Evolutionary conservation across 2,329 filamentous ascomycete genomes (phyloP), one percentile per base, ranked within the genome.

Genomic region (Monosporascus cannonballus): DNA sequence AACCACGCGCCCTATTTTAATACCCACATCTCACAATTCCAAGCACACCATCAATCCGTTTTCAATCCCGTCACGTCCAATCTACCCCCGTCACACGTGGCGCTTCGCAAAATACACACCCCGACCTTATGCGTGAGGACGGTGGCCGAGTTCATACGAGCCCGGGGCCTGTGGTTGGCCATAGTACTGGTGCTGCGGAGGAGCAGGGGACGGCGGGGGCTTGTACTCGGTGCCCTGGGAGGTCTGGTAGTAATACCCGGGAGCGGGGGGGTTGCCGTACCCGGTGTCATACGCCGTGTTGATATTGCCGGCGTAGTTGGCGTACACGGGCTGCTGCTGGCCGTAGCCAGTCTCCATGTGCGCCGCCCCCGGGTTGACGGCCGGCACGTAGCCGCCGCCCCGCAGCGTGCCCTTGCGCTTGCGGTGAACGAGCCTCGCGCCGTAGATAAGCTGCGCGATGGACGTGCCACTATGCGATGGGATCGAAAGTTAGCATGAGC

Each of bases 351-450:
- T 47, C 42, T 57, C 56, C 36, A 51, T 44, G 37, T 51, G 15
- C 41, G n/a, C 39, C n/a, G 11, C 6, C 8, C 51, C 52, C 7
- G 50, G 39, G 48, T 34, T 36, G 39, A 39, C 44, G n/a, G 62
- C 52, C 9, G 54, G 56, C 34, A 51, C 49, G 55, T 64, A 63
- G 25, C 51, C 54, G 45, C 61, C 58, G 42, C 54, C 54, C 8
- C 37, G 56, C 41, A 62, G 45, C 11, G 55, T 60, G 41, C 61
- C 62, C 14, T 49, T 52, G 48, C 62, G 61, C 52, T 60, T 59
- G 51, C 53, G 55, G 54, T 64, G 59, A 34, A 64, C 53, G 45
- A 64, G 53, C 3, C 53, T 54, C 6, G 61, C 56, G 24, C 60
- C 61, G 50, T 62, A 58, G 51, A 56, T 47, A 46, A 64, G 60